Evolutionary conservation across 805 yeast species (phyloP).

Genomic region (Ogataea naganishii): DNA sequence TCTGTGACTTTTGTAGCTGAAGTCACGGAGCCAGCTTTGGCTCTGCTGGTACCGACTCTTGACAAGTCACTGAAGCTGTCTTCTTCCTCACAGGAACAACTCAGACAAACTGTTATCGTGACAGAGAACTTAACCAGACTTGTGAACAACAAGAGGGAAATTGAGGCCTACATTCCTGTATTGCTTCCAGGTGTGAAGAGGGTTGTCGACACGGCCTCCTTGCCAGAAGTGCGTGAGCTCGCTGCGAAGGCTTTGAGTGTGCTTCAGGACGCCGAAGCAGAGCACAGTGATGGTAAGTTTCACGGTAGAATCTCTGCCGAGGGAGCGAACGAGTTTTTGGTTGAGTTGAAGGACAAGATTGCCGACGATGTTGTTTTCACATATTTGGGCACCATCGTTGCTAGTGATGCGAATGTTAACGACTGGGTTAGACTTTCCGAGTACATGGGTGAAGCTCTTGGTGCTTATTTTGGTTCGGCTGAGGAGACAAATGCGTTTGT

Average conservation of each 20-base stretch:
- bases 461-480: slow-evolving; percentile 22
- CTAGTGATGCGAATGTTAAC: slow-evolving; percentile 62
- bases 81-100: slow-evolving; percentile 88
- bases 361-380: slow-evolving; percentile 30
- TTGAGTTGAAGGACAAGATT: slow-evolving; percentile 18
- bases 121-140: slow-evolving; percentile 92
- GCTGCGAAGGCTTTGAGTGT: slow-evolving; percentile 83
- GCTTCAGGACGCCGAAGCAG: slow-evolving; percentile 69
- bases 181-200: slow-evolving; percentile 87
- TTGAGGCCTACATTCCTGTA: slow-evolving; percentile 78
- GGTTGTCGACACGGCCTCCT: slow-evolving; percentile 82
- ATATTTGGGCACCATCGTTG: slow-evolving; percentile 46
- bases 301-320: slow-evolving; percentile 62
- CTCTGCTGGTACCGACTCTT: slow-evolving; percentile 85
- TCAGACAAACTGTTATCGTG: slow-evolving; percentile 93
- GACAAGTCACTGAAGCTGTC: slow-evolving; percentile 82
- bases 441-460: slow-evolving; percentile 36
- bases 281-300: slow-evolving; percentile 60
- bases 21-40: slow-evolving; percentile 92
- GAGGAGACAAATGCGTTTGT: slow-evolving; percentile 31
- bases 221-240: slow-evolving; percentile 93
- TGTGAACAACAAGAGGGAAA: slow-evolving; percentile 89
- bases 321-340: slow-evolving; percentile 39
- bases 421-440: slow-evolving; percentile 58
- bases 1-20: slow-evolving; percentile 97